Conservation (phyloP, 345 rosid genomes). For the Theobroma cacao region DNA sequence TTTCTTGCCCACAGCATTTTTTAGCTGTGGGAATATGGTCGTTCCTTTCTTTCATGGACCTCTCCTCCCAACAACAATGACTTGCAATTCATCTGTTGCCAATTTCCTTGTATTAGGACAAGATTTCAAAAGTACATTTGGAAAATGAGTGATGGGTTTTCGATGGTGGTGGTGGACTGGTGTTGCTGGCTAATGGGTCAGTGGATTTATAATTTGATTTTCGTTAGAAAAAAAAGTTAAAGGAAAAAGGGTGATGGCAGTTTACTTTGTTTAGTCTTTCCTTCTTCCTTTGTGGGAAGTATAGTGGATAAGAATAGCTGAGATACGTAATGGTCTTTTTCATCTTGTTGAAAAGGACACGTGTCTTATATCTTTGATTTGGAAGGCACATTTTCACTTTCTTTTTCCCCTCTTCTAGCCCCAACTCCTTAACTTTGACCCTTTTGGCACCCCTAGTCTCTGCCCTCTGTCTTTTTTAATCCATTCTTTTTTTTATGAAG, state of each 20-base stretch:
- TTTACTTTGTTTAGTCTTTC: background rate
- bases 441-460: background rate
- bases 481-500: background rate
- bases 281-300: background rate
- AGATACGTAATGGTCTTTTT: conserved; percentile 1
- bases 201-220: background rate
- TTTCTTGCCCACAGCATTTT: background rate
- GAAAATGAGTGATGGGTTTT: background rate
- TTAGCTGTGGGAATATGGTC: background rate
- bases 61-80: background rate
- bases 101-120: background rate
- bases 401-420: background rate
- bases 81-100: background rate
- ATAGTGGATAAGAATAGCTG: conserved; percentile 18
- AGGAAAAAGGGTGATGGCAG: background rate
- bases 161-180: background rate
- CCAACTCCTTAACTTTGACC: background rate
- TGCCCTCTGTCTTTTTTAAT: background rate
- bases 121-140: background rate
- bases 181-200: background rate
- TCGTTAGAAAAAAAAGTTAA: background rate
- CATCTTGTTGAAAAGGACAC: no score
- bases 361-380: background rate
- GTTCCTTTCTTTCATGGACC: no score
- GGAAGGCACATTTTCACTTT: background rate